A percentile compares a stretch with the other conserved stretches of the same genome.
phyloP scores from a whole-genome alignment of 2,329 filamentous ascomycete genomes.

The Tolypocladium guangdongense region DNA sequence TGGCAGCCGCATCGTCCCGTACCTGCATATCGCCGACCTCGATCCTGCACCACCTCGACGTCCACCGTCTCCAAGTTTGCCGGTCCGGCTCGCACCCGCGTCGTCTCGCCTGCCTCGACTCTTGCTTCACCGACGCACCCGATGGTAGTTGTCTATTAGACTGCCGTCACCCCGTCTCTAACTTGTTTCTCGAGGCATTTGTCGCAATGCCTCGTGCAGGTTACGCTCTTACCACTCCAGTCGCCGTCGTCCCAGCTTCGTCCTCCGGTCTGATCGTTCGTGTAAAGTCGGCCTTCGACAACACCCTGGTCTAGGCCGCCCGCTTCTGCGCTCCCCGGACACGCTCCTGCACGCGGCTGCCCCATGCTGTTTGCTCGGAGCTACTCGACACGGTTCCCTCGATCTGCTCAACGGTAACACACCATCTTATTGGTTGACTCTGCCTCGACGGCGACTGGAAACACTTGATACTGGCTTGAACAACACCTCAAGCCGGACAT shows the following conservation, averaged over 20 bases:
- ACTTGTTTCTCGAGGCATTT: conserved; percentile 21
- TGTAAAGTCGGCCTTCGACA: conserved; percentile 35
- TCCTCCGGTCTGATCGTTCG: conserved; percentile 48
- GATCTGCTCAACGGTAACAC: conserved; percentile 21
- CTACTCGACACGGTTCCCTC: conserved; percentile 22
- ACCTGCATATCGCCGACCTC: conserved; percentile 17
- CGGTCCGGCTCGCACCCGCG: background rate
- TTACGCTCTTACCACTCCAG: conserved; percentile 38
- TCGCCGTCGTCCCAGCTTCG: conserved; percentile 52
- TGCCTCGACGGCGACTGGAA: conserved; percentile 45
- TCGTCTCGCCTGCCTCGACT: background rate
- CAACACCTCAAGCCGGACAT: conserved; percentile 14
- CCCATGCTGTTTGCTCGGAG: conserved; percentile 27
- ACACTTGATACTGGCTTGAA: conserved; percentile 17
- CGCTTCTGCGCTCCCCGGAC: conserved; percentile 24
- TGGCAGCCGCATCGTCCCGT: conserved; percentile 12
- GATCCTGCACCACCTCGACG: background rate
- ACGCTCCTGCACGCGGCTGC: conserved; percentile 24
- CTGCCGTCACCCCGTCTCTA: conserved; percentile 14
- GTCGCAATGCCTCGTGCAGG: conserved; percentile 49
- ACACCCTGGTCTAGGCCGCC: conserved; percentile 31
- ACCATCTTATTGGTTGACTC: conserved; percentile 38
- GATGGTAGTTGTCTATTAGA: conserved; percentile 7
- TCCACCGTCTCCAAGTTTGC: background rate
- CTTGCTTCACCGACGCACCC: background rate